Evolutionary conservation across 805 yeast genomes (phyloP).

Genomic region (Ogataea methanolica): DNA sequence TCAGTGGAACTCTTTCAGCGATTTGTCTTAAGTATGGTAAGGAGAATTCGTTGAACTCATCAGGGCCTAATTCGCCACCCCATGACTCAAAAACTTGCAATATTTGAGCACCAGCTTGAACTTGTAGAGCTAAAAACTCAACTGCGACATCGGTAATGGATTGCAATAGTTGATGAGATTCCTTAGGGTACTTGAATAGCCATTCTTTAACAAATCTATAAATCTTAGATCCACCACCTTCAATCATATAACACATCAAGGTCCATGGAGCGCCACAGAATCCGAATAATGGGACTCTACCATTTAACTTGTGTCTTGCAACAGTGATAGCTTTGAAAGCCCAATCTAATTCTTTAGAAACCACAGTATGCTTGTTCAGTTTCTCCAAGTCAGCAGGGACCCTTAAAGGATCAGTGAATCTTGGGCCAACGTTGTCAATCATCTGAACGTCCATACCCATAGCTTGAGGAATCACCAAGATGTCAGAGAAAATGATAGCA

Average conservation of each 20-base stretch:
- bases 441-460: constrained; percentile 94
- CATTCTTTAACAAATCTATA: constrained; percentile 90
- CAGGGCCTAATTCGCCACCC: constrained; percentile 95
- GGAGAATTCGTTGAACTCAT: constrained; percentile 82
- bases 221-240: constrained; percentile 93
- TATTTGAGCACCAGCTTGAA: constrained; percentile 97
- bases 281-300: constrained; percentile 91
- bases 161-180: constrained; percentile 65
- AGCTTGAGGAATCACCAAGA: constrained; percentile 95
- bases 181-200: constrained; percentile 77
- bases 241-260: constrained; percentile 91
- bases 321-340: constrained; percentile 89
- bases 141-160: constrained; percentile 82
- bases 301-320: constrained; percentile 81
- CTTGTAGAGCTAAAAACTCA: constrained; percentile 91
- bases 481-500: constrained; percentile 94
- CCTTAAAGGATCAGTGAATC: constrained; percentile 84
- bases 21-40: constrained; percentile 84
- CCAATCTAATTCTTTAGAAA: constrained; percentile 80
- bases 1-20: constrained; percentile 57
- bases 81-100: constrained; percentile 95
- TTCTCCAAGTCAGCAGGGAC: constrained; percentile 60
- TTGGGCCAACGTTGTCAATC: constrained; percentile 94
- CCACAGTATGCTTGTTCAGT: constrained; percentile 57
- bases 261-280: constrained; percentile 99